A percentile compares a stretch with the other conserved stretches of the same genome.
Evolutionary conservation across 345 rosid species (phyloP).

Genomic region (Erodium maritimum): DNA sequence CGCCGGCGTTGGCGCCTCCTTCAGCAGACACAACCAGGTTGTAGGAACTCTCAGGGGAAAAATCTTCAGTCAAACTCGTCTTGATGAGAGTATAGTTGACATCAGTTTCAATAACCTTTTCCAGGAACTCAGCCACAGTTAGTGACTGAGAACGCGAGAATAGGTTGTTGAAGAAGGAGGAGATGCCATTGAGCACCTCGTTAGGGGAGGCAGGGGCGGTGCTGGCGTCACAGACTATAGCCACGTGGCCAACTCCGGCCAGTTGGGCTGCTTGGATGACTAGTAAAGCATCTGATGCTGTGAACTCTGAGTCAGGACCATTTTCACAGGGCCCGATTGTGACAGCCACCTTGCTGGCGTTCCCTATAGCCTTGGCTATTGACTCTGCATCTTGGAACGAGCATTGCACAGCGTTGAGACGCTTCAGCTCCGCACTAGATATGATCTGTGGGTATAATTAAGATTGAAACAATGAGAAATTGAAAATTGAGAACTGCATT

Average conservation of each 20-base stretch:
- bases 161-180: constrained; percentile 64
- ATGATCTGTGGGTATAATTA: constrained; percentile 39
- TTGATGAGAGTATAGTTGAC: constrained; percentile 68
- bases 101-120: constrained; percentile 55
- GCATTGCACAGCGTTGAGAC: constrained; percentile 85
- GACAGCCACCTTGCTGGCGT: constrained; percentile 82
- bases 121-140: constrained; percentile 48
- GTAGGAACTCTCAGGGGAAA: constrained; percentile 66
- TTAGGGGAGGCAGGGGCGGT: constrained; percentile 19
- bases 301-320: constrained; percentile 55
- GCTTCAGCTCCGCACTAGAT: constrained; percentile 59
- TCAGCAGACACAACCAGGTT: constrained; percentile 70
- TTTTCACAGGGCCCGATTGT: constrained; percentile 63
- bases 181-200: constrained; percentile 68
- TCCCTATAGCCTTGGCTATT: constrained; percentile 93
- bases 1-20: constrained; percentile 36
- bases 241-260: constrained; percentile 79
- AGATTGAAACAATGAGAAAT: not conserved
- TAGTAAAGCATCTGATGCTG: constrained; percentile 57
- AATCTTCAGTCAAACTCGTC: constrained; percentile 73
- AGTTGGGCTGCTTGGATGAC: constrained; percentile 74
- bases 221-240: constrained; percentile 54
- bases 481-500: too few species aligned
- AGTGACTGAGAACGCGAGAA: constrained; percentile 53
- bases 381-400: constrained; percentile 55